Percentiles rank a stretch among this genome's conserved stretches.
These are phyloP conservation scores for Arachnomyces sp. DNA, from an alignment of 2,329 filamentous ascomycete species.

Conservation along the genomic window DNA sequence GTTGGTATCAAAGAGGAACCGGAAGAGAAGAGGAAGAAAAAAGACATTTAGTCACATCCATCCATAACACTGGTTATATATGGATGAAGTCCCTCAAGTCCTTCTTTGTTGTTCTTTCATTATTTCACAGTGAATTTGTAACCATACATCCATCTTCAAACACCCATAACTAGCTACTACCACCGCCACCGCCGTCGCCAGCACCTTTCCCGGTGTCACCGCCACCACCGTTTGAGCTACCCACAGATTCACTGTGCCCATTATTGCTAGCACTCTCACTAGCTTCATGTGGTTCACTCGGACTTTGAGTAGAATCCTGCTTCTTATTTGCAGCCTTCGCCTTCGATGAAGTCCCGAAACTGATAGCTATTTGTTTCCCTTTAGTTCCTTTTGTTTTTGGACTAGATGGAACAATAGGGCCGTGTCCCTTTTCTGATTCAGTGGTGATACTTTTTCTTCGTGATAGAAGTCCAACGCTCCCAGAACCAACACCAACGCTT, in stretches of 20 bases:
- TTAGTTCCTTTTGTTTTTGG: constrained; percentile 19
- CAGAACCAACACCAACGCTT: constrained; percentile 16
- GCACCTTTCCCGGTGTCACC: neutral
- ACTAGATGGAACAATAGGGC: neutral
- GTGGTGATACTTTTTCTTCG: constrained; percentile 27
- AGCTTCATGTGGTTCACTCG: neutral
- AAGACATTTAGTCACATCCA: neutral
- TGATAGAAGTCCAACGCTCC: constrained; percentile 24
- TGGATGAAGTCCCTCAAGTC: constrained; percentile 7
- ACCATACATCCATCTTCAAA: too few relatives aligned
- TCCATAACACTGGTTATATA: constrained; percentile 4
- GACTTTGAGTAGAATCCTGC: constrained; percentile 11
- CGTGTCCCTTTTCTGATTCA: constrained; percentile 7
- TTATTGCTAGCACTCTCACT: neutral
- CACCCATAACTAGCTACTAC: too few relatives aligned
- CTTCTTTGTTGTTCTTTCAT: constrained; percentile 1
- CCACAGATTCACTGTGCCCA: neutral
- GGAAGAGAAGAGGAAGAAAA: constrained; percentile 6
- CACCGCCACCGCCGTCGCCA: too few relatives aligned
- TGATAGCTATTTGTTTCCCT: constrained; percentile 35
- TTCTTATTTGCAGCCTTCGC: constrained; percentile 13
- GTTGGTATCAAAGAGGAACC: constrained; percentile 3
- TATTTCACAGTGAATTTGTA: too few relatives aligned
- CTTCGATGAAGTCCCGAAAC: constrained; percentile 24
- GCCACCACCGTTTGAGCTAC: neutral